Conservation (phyloP, 768 basidiomycete genomes). For the Amanita pallidorosea region DNA sequence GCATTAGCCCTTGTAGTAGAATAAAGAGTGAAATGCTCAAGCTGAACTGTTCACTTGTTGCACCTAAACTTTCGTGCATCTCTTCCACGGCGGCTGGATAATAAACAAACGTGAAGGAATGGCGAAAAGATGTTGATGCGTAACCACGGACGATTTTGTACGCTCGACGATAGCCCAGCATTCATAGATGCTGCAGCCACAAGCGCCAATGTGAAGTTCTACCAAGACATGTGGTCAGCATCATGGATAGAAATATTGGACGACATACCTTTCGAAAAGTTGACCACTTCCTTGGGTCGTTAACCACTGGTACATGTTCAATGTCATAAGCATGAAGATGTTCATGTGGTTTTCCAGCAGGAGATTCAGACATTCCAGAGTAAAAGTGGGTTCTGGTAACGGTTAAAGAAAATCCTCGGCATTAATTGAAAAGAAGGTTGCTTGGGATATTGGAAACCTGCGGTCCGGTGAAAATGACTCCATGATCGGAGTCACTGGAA, state of each 20-base stretch:
- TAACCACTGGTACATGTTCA: conserved; percentile 40
- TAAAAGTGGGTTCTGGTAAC: background rate
- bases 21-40: conserved; percentile 66
- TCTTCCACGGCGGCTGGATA: conserved; percentile 47
- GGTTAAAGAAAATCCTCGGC: no score
- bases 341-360: background rate
- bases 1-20: conserved; percentile 56
- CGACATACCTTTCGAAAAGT: conserved; percentile 37
- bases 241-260: background rate
- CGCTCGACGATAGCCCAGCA: conserved; percentile 45
- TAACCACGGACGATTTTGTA: conserved; percentile 50
- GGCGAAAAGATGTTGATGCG: background rate
- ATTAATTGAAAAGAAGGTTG: no score
- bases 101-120: background rate
- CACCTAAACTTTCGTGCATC: conserved; percentile 49
- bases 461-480: no score
- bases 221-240: background rate
- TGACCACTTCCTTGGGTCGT: conserved; percentile 58
- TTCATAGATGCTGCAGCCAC: conserved; percentile 45
- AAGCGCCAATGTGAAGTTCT: conserved; percentile 35
- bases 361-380: background rate
- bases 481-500: no score
- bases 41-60: conserved; percentile 52
- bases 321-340: conserved; percentile 24
- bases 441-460: no score